Base-by-base conservation (phyloP, 331 rosid genomes). In the Spiraea crenata region DNA sequence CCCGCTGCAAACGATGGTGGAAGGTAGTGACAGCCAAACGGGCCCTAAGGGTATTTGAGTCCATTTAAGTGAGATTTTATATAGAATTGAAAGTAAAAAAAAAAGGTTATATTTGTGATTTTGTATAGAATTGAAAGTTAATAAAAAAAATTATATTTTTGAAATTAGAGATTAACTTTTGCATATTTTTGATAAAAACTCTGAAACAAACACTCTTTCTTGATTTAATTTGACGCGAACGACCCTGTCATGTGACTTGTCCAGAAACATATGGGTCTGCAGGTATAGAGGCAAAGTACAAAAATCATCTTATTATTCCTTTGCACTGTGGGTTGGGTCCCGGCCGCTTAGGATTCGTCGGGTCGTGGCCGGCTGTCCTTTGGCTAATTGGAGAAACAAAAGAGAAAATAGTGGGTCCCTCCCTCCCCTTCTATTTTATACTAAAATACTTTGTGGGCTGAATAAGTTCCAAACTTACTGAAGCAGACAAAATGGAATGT, bases 401-500 rank as follows among this genome's bases (percentile, higher is more conserved):
- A 4, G 0, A 76, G 40, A 49, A 72, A 59, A 75, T 76, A n/a
- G 67, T 69, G 65, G 81, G 82, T 70, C 85, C 80, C 77, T 48
- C 69, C 65, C 74, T 73, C 68, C 60, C 65, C 38, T 73, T 72
- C 16, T 12, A 10, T 68, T 71, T 6, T 58, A 14, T 35, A 38
- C 42, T 13, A 12, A 4, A 37, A 2, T 20, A 57, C 12, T 76
- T 71, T 75, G 78, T 73, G 64, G 74, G 77, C 81, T 93, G 97
- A 84, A 84, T 87, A 86, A 90, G 97, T 93, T 77, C 96, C 97
- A 85, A 89, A 89, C 97, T 89, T 89, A 82, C 80, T 78, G 82
- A 89, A 82, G 97, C 88, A 87, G 92, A 93, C 96, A 91, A 87
- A 82, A 77, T 61, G 72, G 90, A 89, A 81, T 74, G 80, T 76